Percentiles rank a stretch among this genome's conserved stretches.
phyloP scores from a whole-genome alignment of 257 asterid genomes.

The Nicotiana tomentosiformis region DNA sequence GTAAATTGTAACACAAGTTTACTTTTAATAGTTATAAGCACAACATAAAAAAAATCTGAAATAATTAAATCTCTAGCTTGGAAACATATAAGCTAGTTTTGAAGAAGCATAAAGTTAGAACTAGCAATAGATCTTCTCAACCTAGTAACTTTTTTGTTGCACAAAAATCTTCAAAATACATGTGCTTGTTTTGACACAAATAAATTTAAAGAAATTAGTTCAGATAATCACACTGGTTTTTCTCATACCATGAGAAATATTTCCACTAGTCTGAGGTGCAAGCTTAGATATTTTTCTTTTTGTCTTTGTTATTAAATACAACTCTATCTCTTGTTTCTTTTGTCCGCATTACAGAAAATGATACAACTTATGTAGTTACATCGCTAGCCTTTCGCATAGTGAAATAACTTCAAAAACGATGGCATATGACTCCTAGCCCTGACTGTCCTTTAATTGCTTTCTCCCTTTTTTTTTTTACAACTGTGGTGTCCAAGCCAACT shows the following conservation, averaged over 20 bases:
- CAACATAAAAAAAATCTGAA: background rate
- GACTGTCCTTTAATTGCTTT: background rate
- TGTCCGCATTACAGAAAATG: background rate
- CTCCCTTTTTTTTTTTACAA: background rate
- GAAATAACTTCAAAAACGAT: background rate
- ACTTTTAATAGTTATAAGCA: background rate
- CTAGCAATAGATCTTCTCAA: background rate
- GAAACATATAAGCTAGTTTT: background rate
- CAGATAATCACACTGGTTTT: background rate
- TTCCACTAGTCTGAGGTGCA: background rate
- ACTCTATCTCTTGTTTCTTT: background rate
- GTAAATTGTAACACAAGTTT: background rate
- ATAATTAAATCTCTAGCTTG: background rate
- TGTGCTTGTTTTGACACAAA: background rate
- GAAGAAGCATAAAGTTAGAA: background rate
- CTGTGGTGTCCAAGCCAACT: too few species aligned
- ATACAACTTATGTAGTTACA: background rate
- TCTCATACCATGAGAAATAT: background rate
- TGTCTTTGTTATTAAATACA: background rate
- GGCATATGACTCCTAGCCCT: background rate
- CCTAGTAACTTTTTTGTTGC: background rate
- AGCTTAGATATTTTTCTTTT: background rate
- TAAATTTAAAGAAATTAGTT: background rate
- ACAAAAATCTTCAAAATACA: background rate
- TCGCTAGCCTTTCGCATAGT: background rate